Base-by-base conservation (phyloP, 2,329 filamentous ascomycete species). In the Nemania serpens region DNA sequence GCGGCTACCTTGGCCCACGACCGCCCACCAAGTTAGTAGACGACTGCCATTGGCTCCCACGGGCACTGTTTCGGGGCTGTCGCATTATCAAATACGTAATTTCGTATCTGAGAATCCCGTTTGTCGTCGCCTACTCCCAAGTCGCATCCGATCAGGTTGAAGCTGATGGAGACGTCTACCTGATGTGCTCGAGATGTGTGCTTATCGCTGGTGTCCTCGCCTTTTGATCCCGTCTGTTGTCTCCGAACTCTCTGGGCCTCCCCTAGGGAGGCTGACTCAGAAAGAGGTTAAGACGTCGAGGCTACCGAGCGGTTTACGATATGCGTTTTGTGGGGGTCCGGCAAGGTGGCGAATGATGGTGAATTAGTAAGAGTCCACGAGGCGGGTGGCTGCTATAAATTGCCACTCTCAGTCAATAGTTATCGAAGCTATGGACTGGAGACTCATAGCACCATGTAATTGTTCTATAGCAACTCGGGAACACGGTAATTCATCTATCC, bases 21-120 rank as follows among this genome's bases (percentile, higher is more conserved):
- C 59, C 48, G 25, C 36, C 25, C 39, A 5, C 33, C 18, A n/a
- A 34, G 13, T 25, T 22, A 41, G 39, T 22, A 41, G 39, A 56
- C 5, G 29, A 33, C 29, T 34, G n/a, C 47, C 47, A 15, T 52
- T 34, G 34, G 47, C 34, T 52, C 13, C 4, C n/a, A 12, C 39
- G 29, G 22, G 39, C 11, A 33, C 17, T 46, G 4, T 39, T 60
- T 46, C 33, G 51, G 39, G 39, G 39, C 41, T 18, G 1, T 42
- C 41, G 25, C 22, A 22, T 60, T 36, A 17, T 51, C 39, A 51
- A 33, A 55, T 55, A 55, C 22, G 17, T 47, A 13, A 49, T 55
- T 2, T 45, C 39, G 46, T 60, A 55, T 25, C 25, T 56, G 34
- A 56, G n/a, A 36, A 61, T 61, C 22, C 47, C 47, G 15, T 17